Percentiles rank a stretch among this genome's conserved stretches.
Evolutionary conservation across 1,284 basidiomycete species (phyloP).

Genomic region (Microbotryomycetes sp.): DNA sequence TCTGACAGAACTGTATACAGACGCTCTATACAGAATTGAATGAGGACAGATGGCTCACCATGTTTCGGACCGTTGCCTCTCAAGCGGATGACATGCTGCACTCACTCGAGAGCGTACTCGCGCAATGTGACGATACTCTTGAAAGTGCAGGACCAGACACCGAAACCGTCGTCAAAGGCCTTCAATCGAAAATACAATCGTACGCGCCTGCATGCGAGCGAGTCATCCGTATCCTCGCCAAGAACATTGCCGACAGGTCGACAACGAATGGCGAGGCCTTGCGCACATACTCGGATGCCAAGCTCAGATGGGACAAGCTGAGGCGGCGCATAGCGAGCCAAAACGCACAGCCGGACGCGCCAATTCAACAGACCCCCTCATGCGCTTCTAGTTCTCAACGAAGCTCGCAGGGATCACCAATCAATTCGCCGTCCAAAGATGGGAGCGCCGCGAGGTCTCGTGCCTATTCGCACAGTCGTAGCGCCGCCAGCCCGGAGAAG

Average conservation of each 20-base stretch:
- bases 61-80: conserved; percentile 84
- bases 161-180: background rate
- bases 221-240: conserved; percentile 86
- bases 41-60: conserved; percentile 86
- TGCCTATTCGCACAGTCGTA: conserved; percentile 8
- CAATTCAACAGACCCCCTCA: too few species aligned
- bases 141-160: background rate
- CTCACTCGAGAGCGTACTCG: conserved; percentile 81
- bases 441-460: conserved; percentile 43
- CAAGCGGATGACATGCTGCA: conserved; percentile 97
- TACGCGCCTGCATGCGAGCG: conserved; percentile 88
- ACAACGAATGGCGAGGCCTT: conserved; percentile 93
- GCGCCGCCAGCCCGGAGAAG: conserved; percentile 37
- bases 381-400: too few species aligned
- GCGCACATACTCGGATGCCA: conserved; percentile 74
- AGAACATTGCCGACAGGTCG: conserved; percentile 77
- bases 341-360: too few species aligned
- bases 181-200: conserved; percentile 48
- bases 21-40: conserved; percentile 74
- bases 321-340: conserved; percentile 13
- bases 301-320: conserved; percentile 69
- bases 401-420: background rate
- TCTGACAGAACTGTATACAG: background rate
- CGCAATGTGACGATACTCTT: conserved; percentile 60
- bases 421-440: background rate